Conservation (phyloP, 2,329 filamentous ascomycete genomes). For the Fonsecaea pugnacius region DNA sequence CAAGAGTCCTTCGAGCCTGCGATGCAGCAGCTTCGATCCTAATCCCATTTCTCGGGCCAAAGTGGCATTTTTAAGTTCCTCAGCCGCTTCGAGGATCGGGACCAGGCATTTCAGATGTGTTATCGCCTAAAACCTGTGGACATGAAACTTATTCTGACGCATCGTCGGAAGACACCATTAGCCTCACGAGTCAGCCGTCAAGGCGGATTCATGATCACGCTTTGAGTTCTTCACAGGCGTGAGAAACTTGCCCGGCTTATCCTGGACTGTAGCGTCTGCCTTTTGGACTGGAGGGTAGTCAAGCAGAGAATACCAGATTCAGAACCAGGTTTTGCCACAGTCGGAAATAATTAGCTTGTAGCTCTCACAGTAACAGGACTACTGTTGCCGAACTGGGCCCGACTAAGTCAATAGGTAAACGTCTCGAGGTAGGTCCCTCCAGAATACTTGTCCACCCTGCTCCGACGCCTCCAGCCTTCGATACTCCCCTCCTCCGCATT, state of each 20-base stretch:
- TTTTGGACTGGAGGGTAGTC: background rate
- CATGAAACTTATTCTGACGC: background rate
- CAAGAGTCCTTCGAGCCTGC: background rate
- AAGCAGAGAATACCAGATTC: background rate
- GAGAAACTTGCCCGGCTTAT: background rate
- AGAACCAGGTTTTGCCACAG: background rate
- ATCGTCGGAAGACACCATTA: background rate
- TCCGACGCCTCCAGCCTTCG: background rate
- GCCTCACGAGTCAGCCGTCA: background rate
- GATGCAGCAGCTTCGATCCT: background rate
- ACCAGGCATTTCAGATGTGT: background rate
- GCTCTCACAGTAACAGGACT: background rate
- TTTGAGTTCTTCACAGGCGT: background rate
- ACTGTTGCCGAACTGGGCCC: background rate
- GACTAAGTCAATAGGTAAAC: background rate
- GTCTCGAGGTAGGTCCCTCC: background rate
- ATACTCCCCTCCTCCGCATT: background rate
- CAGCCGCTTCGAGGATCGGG: background rate
- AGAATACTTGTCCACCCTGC: background rate
- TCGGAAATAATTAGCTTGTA: background rate
- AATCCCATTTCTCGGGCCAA: background rate
- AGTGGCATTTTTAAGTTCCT: background rate
- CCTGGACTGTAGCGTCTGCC: background rate
- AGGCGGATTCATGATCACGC: background rate
- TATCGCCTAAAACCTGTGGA: background rate